Percentiles rank a stretch among this genome's conserved stretches.
Evolutionary conservation across 768 basidiomycete species (phyloP).

Genomic region (Cyathus striatus): DNA sequence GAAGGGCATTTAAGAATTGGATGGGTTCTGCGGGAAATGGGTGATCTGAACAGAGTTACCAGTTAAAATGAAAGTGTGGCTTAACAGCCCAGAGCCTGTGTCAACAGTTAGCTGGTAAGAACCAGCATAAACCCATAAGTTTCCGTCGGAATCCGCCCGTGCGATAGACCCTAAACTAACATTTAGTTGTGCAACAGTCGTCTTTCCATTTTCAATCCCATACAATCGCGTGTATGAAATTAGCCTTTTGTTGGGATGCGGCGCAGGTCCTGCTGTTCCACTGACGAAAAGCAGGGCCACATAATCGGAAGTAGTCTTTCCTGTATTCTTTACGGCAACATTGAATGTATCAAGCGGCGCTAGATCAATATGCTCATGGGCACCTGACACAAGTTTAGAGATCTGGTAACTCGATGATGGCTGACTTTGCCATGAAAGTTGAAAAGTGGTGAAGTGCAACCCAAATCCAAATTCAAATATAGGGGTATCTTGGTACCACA

Average conservation of each 20-base stretch:
- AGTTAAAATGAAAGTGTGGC: constrained; percentile 36
- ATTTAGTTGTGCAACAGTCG: constrained; percentile 23
- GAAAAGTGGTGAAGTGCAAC: constrained; percentile 50
- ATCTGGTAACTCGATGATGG: constrained; percentile 35
- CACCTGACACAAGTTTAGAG: constrained; percentile 25
- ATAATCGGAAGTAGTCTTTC: constrained; percentile 46
- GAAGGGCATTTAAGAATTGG: no score
- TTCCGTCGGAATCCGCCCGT: constrained; percentile 40
- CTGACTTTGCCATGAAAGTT: constrained; percentile 28
- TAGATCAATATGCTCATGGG: constrained; percentile 28
- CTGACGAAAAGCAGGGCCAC: constrained; percentile 49
- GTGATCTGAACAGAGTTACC: constrained; percentile 36
- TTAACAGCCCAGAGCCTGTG: constrained; percentile 28
- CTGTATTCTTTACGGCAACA: constrained; percentile 44
- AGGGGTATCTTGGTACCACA: constrained; percentile 49
- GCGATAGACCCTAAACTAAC: constrained; percentile 46
- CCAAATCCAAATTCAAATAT: constrained; percentile 51
- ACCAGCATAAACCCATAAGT: constrained; percentile 39
- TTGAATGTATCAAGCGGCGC: constrained; percentile 43
- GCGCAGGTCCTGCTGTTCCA: constrained; percentile 41
- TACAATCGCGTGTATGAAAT: constrained; percentile 40
- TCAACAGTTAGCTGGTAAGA: constrained; percentile 39
- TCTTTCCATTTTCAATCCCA: constrained; percentile 17
- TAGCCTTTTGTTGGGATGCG: constrained; percentile 48
- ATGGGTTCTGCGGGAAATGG: constrained; percentile 30